Conservation (phyloP, 169 alveolate species). For the Eimeria brunetti region DNA sequence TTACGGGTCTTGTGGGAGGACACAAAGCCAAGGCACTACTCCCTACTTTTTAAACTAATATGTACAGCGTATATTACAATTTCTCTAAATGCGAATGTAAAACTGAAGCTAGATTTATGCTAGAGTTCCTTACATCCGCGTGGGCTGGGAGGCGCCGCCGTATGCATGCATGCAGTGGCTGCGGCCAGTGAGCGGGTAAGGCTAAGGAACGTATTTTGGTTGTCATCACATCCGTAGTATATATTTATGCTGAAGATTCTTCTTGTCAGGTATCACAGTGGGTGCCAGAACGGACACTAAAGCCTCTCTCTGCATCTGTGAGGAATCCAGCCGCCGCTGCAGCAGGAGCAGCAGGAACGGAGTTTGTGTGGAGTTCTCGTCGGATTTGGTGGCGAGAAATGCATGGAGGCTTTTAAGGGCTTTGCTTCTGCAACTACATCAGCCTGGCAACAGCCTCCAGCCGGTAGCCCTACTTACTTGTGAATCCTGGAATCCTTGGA, state of each 20-base stretch:
- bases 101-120: background rate
- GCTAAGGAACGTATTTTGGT: background rate
- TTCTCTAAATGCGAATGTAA: background rate
- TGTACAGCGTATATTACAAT: background rate
- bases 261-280: background rate
- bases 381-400: background rate
- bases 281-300: background rate
- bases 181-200: background rate
- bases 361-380: background rate
- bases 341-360: background rate
- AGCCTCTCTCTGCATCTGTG: background rate
- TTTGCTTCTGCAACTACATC: background rate
- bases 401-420: background rate
- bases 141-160: background rate
- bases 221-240: background rate
- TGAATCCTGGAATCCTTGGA: background rate
- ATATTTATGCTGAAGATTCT: background rate
- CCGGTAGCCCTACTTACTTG: background rate
- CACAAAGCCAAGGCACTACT: background rate
- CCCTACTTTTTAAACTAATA: background rate
- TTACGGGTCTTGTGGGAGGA: background rate
- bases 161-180: constrained; percentile 22
- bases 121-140: background rate
- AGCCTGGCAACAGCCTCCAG: constrained; percentile 1
- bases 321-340: background rate